Evolutionary conservation across 2,329 filamentous ascomycete species (phyloP), one percentile per base, ranked within the genome.

Genomic region (Lecanosticta acicola): DNA sequence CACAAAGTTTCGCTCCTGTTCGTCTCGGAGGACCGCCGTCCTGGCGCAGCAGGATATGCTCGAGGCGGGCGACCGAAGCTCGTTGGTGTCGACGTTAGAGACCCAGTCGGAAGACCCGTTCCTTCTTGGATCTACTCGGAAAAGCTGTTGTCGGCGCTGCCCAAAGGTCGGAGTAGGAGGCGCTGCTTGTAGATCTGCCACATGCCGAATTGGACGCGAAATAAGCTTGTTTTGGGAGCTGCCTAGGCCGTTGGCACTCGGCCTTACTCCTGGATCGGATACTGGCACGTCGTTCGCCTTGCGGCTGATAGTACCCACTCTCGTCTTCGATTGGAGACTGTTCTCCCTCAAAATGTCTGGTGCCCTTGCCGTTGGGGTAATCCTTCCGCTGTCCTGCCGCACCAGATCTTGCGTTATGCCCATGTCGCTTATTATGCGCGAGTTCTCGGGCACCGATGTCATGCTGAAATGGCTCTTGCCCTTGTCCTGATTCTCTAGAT

Each of bases 391-490:
- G 4, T 14, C 13, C 16, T 35, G 10, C 18, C 10, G n/a, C 7
- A 29, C 24, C 11, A 29, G 24, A 11, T 29, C 24, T 29, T 29
- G 37, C n/a, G 42, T 29, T 11, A 50, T 39, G 3, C 48, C 50
- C 21, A 50, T 37, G 20, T 39, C 46, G 37, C 42, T 48, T 37
- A 45, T 32, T 11, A 44, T 35, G 3, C 48, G 48, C 2, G 43
- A 14, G n/a, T 45, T 46, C 32, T 44, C 41, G 16, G 44, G 19
- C 10, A 36, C 32, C 20, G 48, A 39, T 20, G 41, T 46, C 18
- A 48, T 24, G 36, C 52, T 55, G 39, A 53, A 49, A 29, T 46
- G 43, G n/a, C 47, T 53, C 11, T 29, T 34, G 32, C 20, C 40
- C n/a, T 32, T 44, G 17, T 37, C 41, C n/a, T 32, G 45, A 14